Evolutionary conservation across 2,329 filamentous ascomycete genomes (phyloP).

Genomic region (Chaetothyriales sp.): DNA sequence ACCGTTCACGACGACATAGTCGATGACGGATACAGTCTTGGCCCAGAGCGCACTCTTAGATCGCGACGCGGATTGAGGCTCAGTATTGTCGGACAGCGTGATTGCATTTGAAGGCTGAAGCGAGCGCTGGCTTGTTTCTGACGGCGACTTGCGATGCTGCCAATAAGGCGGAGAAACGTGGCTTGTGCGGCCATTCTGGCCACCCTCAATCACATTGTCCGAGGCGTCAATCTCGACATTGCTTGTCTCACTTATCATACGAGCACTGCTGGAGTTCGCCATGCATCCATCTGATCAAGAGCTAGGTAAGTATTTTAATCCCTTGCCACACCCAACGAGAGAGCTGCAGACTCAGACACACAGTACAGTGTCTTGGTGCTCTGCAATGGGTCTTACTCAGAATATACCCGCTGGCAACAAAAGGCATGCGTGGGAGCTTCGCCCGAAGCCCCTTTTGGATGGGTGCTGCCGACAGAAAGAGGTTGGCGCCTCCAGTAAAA

Average conservation of each 20-base stretch:
- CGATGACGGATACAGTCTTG: conserved; percentile 46
- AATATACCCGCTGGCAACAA: not conserved
- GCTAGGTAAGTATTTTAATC: not conserved
- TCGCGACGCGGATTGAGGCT: conserved; percentile 39
- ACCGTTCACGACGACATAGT: conserved; percentile 48
- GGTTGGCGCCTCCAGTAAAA: not conserved
- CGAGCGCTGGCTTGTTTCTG: conserved; percentile 28
- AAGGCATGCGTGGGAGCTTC: not conserved
- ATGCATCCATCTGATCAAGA: not conserved
- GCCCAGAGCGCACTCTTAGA: conserved; percentile 49
- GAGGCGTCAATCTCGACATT: not conserved
- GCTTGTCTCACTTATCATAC: not conserved
- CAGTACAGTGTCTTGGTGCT: not conserved
- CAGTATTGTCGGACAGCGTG: conserved; percentile 50
- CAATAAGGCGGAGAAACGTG: conserved; percentile 29
- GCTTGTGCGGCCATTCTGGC: not conserved
- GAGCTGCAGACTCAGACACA: not conserved
- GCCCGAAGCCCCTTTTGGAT: not conserved
- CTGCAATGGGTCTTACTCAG: not conserved
- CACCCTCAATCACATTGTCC: not conserved
- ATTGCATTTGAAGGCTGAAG: conserved; percentile 37
- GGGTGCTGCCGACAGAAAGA: not conserved
- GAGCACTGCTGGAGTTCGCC: not conserved
- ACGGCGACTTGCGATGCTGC: conserved; percentile 30
- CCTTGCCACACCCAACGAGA: not conserved